Conservation (phyloP, 1,139 yeast species). For the Yamadazyma triangularis region DNA sequence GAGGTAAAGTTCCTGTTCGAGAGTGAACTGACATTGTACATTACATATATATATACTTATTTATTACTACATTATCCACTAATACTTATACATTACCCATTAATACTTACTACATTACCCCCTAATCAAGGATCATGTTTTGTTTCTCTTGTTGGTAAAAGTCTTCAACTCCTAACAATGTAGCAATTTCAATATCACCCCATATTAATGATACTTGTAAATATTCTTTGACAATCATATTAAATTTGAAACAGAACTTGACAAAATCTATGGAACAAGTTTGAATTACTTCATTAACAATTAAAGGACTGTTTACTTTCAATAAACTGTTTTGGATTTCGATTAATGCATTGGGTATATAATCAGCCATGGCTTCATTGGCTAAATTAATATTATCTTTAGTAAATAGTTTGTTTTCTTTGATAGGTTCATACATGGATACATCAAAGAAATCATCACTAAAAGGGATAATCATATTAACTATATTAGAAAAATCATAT, state of each 20-base stretch:
- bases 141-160: neutral
- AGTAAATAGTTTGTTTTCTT: slow-evolving; percentile 58
- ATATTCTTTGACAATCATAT: slow-evolving; percentile 34
- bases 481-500: slow-evolving; percentile 53
- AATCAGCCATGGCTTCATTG: slow-evolving; percentile 41
- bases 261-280: slow-evolving; percentile 46
- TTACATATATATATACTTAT: neutral
- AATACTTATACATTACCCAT: too few relatives aligned
- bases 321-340: slow-evolving; percentile 55
- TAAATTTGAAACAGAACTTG: slow-evolving; percentile 49
- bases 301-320: slow-evolving; percentile 58
- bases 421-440: slow-evolving; percentile 56
- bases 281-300: slow-evolving; percentile 52
- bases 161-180: slow-evolving; percentile 56
- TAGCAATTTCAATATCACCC: slow-evolving; percentile 57
- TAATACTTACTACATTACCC: too few relatives aligned
- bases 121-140: neutral
- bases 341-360: slow-evolving; percentile 56
- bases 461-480: slow-evolving; percentile 68
- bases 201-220: slow-evolving; percentile 43
- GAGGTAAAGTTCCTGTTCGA: slow-evolving; percentile 66
- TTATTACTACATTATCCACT: too few relatives aligned
- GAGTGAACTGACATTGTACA: slow-evolving; percentile 1
- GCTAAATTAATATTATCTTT: slow-evolving; percentile 35
- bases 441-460: slow-evolving; percentile 52